These are phyloP conservation scores for Corymbia calophylla DNA, from an alignment of 441 rosid genomes.

Conservation along the genomic window DNA sequence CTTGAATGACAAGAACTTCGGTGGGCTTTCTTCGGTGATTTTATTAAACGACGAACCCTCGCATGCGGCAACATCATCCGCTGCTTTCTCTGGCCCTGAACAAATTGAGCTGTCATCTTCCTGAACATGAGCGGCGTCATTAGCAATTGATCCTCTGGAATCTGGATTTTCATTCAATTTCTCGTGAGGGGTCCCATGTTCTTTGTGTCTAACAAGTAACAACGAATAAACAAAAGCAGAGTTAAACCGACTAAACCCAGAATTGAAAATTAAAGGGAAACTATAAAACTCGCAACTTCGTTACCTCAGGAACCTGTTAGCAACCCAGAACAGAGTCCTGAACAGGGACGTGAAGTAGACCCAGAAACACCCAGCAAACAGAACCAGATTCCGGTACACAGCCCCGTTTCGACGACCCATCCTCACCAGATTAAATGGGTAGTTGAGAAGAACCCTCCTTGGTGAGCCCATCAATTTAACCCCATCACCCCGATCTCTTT, in stretches of 20 bases:
- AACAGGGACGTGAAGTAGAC: slow-evolving; percentile 33
- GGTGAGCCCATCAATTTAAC: slow-evolving; percentile 25
- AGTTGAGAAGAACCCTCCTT: background rate
- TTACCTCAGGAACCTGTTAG: slow-evolving; percentile 39
- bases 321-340: slow-evolving; percentile 22
- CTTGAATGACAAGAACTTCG: slow-evolving; percentile 44
- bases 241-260: background rate
- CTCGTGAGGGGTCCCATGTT: slow-evolving; percentile 3
- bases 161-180: background rate
- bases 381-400: slow-evolving; percentile 22
- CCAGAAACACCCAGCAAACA: slow-evolving; percentile 26
- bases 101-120: background rate
- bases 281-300: background rate
- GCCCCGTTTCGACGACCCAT: slow-evolving; percentile 29
- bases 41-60: slow-evolving; percentile 6
- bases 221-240: background rate
- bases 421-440: slow-evolving; percentile 12
- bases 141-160: background rate
- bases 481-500: slow-evolving; percentile 17
- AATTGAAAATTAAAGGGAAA: background rate
- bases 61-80: slow-evolving; percentile 2
- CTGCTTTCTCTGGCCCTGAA: slow-evolving; percentile 3
- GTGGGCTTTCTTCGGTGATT: slow-evolving; percentile 14
- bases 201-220: slow-evolving; percentile 13
- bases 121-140: background rate